Percentiles rank a stretch among this genome's conserved stretches.
Evolutionary conservation across 2,329 filamentous ascomycete genomes (phyloP).

Genomic region (Colletotrichum sp.): DNA sequence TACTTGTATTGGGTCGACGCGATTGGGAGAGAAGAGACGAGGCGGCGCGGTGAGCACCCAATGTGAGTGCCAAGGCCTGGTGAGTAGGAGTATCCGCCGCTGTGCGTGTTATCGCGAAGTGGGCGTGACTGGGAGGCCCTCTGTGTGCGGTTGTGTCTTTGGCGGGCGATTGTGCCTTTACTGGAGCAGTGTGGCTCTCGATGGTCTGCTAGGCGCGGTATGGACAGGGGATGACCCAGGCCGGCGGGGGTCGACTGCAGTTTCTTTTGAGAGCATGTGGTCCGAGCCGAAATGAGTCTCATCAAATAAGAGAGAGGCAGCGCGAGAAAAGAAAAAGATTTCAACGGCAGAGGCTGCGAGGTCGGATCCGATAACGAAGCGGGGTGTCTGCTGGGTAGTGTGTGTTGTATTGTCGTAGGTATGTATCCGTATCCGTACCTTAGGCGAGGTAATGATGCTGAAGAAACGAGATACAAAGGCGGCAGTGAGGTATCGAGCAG

Average conservation of each 20-base stretch:
- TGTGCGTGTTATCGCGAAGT: background rate
- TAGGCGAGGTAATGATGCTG: background rate
- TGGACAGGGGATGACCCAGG: constrained; percentile 1
- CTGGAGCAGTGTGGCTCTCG: constrained; percentile 3
- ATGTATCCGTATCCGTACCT: background rate
- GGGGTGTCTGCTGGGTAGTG: background rate
- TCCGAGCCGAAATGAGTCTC: constrained; percentile 20
- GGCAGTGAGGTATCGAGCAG: background rate
- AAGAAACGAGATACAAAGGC: background rate
- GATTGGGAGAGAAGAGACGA: background rate
- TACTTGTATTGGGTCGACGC: background rate
- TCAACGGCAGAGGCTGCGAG: background rate
- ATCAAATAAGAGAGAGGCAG: background rate
- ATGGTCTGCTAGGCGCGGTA: background rate
- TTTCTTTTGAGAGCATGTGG: constrained; percentile 18
- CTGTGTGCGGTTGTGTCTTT: background rate
- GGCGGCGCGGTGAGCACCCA: background rate
- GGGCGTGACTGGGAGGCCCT: background rate
- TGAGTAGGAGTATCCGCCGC: background rate
- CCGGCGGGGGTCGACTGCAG: background rate
- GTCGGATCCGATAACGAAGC: background rate
- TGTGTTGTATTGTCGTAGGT: background rate
- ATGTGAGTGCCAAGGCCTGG: background rate
- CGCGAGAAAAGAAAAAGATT: background rate
- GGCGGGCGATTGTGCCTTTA: background rate